phyloP scores from a whole-genome alignment of 345 rosid genomes.

The Eucalyptus urophylla region DNA sequence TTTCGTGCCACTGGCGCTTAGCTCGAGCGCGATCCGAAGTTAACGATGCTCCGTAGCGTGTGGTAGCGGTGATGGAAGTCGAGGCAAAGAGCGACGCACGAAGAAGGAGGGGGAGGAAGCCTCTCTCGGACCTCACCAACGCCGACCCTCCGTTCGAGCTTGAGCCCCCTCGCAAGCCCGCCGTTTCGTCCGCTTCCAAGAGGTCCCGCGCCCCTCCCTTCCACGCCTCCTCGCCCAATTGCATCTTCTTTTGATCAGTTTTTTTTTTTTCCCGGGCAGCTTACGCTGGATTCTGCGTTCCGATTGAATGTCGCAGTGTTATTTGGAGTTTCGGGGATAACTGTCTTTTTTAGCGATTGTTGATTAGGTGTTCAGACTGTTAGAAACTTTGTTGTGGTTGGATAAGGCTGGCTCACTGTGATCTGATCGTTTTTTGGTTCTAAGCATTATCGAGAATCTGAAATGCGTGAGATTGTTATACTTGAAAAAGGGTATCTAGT shows the following conservation, averaged over 20 bases:
- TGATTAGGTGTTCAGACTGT: neutral
- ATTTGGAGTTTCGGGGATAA: neutral
- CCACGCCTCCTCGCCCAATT: neutral
- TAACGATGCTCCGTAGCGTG: neutral
- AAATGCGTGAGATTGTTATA: neutral
- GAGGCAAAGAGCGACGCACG: neutral
- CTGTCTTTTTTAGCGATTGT: neutral
- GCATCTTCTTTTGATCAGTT: neutral
- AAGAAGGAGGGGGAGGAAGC: neutral
- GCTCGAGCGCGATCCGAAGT: neutral
- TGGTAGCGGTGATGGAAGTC: neutral
- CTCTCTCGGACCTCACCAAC: constrained; percentile 28
- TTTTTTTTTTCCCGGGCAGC: neutral
- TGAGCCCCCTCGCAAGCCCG: neutral
- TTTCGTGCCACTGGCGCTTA: neutral
- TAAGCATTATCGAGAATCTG: neutral
- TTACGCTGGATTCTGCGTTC: neutral
- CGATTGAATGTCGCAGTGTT: neutral
- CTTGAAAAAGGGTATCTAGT: neutral
- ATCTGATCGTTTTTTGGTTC: neutral
- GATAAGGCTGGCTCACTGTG: neutral
- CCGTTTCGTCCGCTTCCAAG: neutral
- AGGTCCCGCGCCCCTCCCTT: neutral
- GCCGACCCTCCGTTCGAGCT: neutral
- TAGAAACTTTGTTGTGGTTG: neutral